Percentiles rank a stretch among this genome's conserved stretches.
Evolutionary conservation across 1,284 basidiomycete species (phyloP).

Genomic region (Ustilago sp.): DNA sequence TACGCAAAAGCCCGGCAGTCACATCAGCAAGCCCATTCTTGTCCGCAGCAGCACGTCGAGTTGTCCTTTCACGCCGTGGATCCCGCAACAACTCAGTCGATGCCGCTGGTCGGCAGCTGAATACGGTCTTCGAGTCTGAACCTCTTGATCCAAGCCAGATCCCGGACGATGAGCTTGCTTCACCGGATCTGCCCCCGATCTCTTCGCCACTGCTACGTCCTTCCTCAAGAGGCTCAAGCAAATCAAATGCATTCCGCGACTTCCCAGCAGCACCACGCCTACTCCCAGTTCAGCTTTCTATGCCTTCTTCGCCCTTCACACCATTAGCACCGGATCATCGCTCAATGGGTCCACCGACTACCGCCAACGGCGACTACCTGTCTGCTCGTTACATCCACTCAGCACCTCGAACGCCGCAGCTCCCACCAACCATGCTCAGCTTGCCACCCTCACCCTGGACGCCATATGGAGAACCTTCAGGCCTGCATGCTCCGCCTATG

Average conservation of each 20-base stretch:
- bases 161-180: slow-evolving; percentile 41
- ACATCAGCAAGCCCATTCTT: slow-evolving; percentile 30
- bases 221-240: slow-evolving; percentile 23
- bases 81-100: slow-evolving; percentile 40
- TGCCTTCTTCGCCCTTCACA: slow-evolving; percentile 51
- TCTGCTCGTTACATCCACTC: slow-evolving; percentile 33
- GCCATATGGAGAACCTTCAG: slow-evolving; percentile 29
- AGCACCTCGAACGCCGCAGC: slow-evolving; percentile 48
- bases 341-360: slow-evolving; percentile 12
- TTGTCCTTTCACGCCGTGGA: slow-evolving; percentile 27
- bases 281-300: slow-evolving; percentile 51
- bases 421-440: slow-evolving; percentile 56
- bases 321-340: slow-evolving; percentile 37
- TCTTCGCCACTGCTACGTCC: slow-evolving; percentile 39
- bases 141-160: slow-evolving; percentile 37
- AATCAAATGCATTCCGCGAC: slow-evolving; percentile 31
- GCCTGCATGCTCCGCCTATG: slow-evolving; percentile 23
- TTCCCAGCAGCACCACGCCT: slow-evolving; percentile 50
- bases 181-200: slow-evolving; percentile 44
- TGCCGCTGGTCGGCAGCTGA: slow-evolving; percentile 37
- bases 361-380: slow-evolving; percentile 32
- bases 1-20: slow-evolving; percentile 29
- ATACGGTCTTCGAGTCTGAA: slow-evolving; percentile 46
- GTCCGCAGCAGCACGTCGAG: slow-evolving; percentile 23
- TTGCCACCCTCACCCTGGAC: slow-evolving; percentile 63